A percentile compares a stretch with the other conserved stretches of the same genome.
These are phyloP conservation scores for Lophium mytilinum DNA, from an alignment of 495 filamentous ascomycete species.

Conservation along the genomic window DNA sequence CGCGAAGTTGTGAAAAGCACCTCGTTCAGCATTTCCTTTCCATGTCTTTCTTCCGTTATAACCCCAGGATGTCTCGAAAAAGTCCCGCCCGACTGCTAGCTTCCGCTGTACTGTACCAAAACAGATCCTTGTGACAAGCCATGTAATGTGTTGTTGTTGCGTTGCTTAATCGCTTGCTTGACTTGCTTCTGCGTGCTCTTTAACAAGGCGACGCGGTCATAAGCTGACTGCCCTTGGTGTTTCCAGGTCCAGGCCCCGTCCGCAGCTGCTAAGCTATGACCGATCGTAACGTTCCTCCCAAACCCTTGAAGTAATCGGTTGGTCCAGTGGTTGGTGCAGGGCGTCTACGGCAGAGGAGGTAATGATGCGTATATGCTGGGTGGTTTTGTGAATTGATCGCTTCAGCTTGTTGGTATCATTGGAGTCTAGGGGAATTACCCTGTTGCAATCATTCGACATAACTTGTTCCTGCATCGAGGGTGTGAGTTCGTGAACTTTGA, in stretches of 20 bases:
- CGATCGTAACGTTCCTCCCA: background rate
- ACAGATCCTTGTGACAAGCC: background rate
- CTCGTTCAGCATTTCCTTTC: background rate
- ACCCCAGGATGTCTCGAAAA: background rate
- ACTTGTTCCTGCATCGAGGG: background rate
- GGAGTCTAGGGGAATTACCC: background rate
- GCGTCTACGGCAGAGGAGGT: background rate
- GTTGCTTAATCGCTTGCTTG: background rate
- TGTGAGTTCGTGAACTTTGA: too few relatives aligned
- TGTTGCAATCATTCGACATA: background rate
- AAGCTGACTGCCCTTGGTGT: slow-evolving; percentile 2
- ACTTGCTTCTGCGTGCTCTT: background rate
- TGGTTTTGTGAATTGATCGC: background rate
- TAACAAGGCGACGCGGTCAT: background rate
- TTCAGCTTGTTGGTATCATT: background rate
- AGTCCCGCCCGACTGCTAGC: background rate
- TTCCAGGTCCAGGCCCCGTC: slow-evolving; percentile 13
- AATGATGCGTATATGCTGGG: background rate
- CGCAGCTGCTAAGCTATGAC: slow-evolving; percentile 20
- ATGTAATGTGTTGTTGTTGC: background rate
- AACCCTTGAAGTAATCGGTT: too few relatives aligned
- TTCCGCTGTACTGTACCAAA: slow-evolving; percentile 9
- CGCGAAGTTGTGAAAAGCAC: slow-evolving; percentile 60
- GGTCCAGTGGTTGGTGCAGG: too few relatives aligned
- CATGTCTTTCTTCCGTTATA: background rate